These are phyloP conservation scores for Trametes punicea DNA, from an alignment of 768 basidiomycete species.

Conservation along the genomic window DNA sequence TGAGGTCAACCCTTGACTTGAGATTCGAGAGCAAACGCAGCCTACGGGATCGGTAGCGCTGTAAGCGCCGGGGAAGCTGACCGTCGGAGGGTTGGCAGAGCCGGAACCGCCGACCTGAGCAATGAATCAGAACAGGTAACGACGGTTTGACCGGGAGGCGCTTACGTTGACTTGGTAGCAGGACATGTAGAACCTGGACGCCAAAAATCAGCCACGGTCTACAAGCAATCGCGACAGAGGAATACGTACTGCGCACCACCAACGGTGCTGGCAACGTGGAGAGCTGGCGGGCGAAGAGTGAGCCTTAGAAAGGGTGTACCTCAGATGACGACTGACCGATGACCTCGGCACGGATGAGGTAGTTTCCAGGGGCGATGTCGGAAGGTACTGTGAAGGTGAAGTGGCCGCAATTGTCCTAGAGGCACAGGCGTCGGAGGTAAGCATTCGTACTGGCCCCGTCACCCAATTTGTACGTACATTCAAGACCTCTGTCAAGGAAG, in stretches of 20 bases:
- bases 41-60: conserved; percentile 32
- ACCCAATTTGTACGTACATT: conserved; percentile 30
- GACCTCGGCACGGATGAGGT: conserved; percentile 49
- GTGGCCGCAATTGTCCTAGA: conserved; percentile 49
- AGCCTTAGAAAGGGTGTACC: background rate
- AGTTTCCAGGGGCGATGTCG: conserved; percentile 42
- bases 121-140: too few relatives aligned
- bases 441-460: background rate
- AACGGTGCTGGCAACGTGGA: conserved; percentile 48
- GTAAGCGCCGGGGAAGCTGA: conserved; percentile 45
- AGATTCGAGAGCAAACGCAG: background rate
- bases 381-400: conserved; percentile 46
- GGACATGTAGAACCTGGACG: conserved; percentile 48
- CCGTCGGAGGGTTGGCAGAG: conserved; percentile 36
- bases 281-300: conserved; percentile 30
- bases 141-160: too few relatives aligned
- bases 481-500: conserved; percentile 28
- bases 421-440: background rate
- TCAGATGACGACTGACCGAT: conserved; percentile 34
- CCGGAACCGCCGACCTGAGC: conserved; percentile 37
- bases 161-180: conserved; percentile 42
- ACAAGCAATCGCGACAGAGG: too few relatives aligned
- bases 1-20: background rate
- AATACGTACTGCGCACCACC: conserved; percentile 45
- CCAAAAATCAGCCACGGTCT: too few relatives aligned